phyloP scores from a whole-genome alignment of 1,284 basidiomycete genomes.

The Puccinia brachypodii region DNA sequence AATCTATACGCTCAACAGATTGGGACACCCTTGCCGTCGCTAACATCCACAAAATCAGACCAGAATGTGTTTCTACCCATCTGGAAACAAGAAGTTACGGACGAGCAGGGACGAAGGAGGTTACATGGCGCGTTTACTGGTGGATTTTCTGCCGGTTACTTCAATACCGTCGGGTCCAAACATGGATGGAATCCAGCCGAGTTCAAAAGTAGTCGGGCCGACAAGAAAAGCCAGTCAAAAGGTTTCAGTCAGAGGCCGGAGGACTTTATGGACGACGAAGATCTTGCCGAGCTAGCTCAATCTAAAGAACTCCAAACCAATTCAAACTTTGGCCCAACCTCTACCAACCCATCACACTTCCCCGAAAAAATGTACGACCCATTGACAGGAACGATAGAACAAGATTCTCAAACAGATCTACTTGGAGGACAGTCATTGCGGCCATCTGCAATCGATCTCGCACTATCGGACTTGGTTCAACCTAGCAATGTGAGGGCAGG shows the following conservation, averaged over 20 bases:
- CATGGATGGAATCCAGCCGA: slow-evolving; percentile 96
- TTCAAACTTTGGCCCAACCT: slow-evolving; percentile 40
- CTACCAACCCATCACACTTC: slow-evolving; percentile 30
- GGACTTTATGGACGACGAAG: slow-evolving; percentile 99
- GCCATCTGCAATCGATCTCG: slow-evolving; percentile 52
- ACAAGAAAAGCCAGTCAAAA: slow-evolving; percentile 65
- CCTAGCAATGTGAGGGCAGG: slow-evolving; percentile 60
- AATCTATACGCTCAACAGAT: slow-evolving; percentile 63
- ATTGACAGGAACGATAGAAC: slow-evolving; percentile 59
- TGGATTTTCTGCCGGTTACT: slow-evolving; percentile 96
- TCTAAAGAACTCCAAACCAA: slow-evolving; percentile 63
- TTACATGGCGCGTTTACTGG: slow-evolving; percentile 98
- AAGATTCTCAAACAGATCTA: slow-evolving; percentile 68
- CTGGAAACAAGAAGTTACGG: slow-evolving; percentile 95
- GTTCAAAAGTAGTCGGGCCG: slow-evolving; percentile 70
- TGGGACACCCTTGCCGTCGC: slow-evolving; percentile 83
- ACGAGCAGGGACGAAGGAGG: slow-evolving; percentile 87
- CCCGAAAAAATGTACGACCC: slow-evolving; percentile 41
- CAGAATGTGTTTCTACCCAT: slow-evolving; percentile 88
- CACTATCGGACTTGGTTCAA: slow-evolving; percentile 52
- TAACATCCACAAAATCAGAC: slow-evolving; percentile 79
- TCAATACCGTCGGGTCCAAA: slow-evolving; percentile 91
- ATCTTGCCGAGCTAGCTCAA: slow-evolving; percentile 76
- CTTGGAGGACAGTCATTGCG: slow-evolving; percentile 12
- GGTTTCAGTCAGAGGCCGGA: slow-evolving; percentile 65